These are phyloP conservation scores for Candida methanosorbosa DNA, from an alignment of 805 yeast genomes.

Conservation along the genomic window DNA sequence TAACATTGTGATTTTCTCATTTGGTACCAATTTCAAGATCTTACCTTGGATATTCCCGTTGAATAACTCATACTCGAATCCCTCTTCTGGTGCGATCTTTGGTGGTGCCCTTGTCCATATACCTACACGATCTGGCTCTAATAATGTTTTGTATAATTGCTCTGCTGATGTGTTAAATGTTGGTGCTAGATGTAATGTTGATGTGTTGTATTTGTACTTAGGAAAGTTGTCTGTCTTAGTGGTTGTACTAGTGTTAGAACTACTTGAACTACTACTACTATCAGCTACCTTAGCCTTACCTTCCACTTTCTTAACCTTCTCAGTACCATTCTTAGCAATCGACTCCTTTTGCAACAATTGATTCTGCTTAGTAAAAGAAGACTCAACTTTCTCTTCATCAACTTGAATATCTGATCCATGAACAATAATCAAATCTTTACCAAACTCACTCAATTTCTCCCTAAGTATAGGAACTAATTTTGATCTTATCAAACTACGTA, in stretches of 20 bases:
- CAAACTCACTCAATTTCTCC: conserved; percentile 52
- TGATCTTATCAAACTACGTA: conserved; percentile 40
- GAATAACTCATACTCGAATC: conserved; percentile 51
- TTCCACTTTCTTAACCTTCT: conserved; percentile 19
- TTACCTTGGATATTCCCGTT: conserved; percentile 83
- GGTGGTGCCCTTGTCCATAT: conserved; percentile 85
- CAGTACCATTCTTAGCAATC: conserved; percentile 11
- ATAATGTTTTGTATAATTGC: conserved; percentile 69
- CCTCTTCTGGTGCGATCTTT: conserved; percentile 47
- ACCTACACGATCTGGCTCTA: conserved; percentile 70
- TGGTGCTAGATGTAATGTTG: conserved; percentile 56
- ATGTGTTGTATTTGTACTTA: conserved; percentile 5
- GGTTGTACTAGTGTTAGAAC: conserved; percentile 5
- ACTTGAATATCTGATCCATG: conserved; percentile 89
- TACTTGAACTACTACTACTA: conserved; percentile 5
- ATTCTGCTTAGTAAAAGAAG: conserved; percentile 44
- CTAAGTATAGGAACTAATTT: conserved; percentile 66
- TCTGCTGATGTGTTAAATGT: conserved; percentile 83
- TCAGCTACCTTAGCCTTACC: conserved; percentile 11
- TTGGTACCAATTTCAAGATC: conserved; percentile 48
- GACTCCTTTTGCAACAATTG: conserved; percentile 16
- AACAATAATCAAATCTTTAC: conserved; percentile 63
- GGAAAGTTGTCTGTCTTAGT: no score
- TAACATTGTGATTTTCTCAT: conserved; percentile 53
- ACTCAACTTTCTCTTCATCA: conserved; percentile 54